Percentiles rank a stretch among this genome's conserved stretches.
phyloP scores from a whole-genome alignment of 805 yeast genomes.

The Wickerhamiella domercqiae region DNA sequence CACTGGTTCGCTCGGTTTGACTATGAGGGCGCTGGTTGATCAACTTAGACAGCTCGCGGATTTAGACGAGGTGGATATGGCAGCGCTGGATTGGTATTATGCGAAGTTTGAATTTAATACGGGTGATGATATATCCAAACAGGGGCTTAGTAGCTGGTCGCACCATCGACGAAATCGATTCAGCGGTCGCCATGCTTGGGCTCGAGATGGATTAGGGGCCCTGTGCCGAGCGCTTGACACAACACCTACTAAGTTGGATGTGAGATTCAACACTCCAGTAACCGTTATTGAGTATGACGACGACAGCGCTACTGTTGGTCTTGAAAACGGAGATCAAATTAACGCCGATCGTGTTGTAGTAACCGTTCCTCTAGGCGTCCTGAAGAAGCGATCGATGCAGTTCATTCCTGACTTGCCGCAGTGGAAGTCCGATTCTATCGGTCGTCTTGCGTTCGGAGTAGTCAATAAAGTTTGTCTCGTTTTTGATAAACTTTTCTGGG shows the following conservation, averaged over 20 bases:
- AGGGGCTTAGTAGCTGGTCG: conserved; percentile 28
- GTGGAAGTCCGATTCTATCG: conserved; percentile 27
- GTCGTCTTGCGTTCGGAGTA: conserved; percentile 27
- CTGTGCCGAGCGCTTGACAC: conserved; percentile 26
- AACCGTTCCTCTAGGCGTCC: conserved; percentile 29
- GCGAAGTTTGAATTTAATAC: conserved; percentile 28
- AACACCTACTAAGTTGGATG: conserved; percentile 27
- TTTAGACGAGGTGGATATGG: conserved; percentile 23
- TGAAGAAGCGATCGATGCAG: conserved; percentile 25
- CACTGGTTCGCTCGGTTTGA: conserved; percentile 24
- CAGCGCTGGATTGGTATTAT: conserved; percentile 27
- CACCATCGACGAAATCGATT: conserved; percentile 29
- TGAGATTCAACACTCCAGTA: conserved; percentile 26
- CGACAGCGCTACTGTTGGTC: conserved; percentile 21
- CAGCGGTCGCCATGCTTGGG: conserved; percentile 27
- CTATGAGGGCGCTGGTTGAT: conserved; percentile 23
- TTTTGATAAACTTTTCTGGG: conserved; percentile 28
- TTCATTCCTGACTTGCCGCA: conserved; percentile 30
- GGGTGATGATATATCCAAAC: conserved; percentile 23
- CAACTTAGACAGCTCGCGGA: conserved; percentile 22
- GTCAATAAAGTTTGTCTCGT: conserved; percentile 27
- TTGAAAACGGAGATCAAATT: conserved; percentile 29
- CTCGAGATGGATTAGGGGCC: conserved; percentile 25
- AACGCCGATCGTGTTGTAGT: conserved; percentile 27
- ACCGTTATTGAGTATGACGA: conserved; percentile 26